These are phyloP conservation scores for Cicer yamashitae DNA, from an alignment of 306 rosid species.

Conservation along the genomic window DNA sequence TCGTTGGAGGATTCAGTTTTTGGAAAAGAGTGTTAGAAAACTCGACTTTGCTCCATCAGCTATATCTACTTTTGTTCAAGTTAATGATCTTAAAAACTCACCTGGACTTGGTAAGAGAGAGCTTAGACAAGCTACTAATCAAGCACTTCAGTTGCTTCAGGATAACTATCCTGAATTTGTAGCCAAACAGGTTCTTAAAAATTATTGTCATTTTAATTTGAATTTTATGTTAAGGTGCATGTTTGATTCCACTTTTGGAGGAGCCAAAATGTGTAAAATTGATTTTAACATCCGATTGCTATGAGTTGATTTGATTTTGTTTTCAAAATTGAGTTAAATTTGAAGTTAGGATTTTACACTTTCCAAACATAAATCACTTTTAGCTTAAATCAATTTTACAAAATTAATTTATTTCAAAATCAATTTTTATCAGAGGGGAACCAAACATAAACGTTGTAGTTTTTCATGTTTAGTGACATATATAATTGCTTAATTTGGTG, in stretches of 20 bases:
- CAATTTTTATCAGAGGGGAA: too few species aligned
- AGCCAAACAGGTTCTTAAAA: constrained; percentile 65
- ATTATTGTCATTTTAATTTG: too few species aligned
- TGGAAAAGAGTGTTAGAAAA: constrained; percentile 80
- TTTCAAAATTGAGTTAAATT: too few species aligned
- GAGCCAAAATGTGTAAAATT: too few species aligned
- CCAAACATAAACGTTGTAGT: not conserved
- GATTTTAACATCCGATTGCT: too few species aligned
- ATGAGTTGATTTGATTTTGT: too few species aligned
- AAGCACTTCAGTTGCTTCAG: constrained; percentile 77
- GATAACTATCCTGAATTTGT: constrained; percentile 95
- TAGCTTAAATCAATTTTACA: too few species aligned
- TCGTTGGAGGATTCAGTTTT: constrained; percentile 80
- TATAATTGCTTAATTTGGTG: not conserved
- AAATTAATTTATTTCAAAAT: too few species aligned
- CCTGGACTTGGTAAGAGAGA: constrained; percentile 81
- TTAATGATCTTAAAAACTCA: constrained; percentile 79
- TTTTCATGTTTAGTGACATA: not conserved
- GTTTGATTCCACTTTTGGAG: too few species aligned
- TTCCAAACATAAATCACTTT: too few species aligned
- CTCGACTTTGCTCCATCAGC: constrained; percentile 65
- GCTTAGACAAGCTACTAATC: constrained; percentile 77
- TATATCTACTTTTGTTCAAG: constrained; percentile 67
- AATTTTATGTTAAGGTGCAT: too few species aligned
- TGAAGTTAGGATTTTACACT: too few species aligned